Conservation (phyloP, 2,329 filamentous ascomycete genomes). For the Aspergillus sclerotialis region DNA sequence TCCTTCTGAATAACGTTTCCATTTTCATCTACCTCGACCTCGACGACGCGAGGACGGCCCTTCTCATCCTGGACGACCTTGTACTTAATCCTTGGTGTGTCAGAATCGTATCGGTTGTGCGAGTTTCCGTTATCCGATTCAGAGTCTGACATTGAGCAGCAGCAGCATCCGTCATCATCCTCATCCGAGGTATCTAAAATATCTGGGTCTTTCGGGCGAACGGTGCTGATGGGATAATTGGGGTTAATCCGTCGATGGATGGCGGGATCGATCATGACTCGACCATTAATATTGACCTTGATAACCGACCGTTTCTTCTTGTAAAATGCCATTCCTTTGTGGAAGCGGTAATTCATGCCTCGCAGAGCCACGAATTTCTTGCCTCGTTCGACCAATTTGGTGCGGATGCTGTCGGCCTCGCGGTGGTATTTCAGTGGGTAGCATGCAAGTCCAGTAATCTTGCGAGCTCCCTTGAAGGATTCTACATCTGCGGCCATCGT, state of each 20-base stretch:
- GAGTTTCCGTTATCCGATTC: conserved; percentile 29
- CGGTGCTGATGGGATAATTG: conserved; percentile 70
- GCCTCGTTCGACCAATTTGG: conserved; percentile 68
- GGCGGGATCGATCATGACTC: conserved; percentile 80
- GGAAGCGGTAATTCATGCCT: conserved; percentile 75
- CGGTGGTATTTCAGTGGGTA: conserved; percentile 78
- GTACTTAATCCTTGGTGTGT: conserved; percentile 35
- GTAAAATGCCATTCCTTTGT: conserved; percentile 77
- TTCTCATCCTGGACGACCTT: conserved; percentile 51
- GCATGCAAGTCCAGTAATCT: conserved; percentile 69
- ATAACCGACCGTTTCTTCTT: conserved; percentile 69
- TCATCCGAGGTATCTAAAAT: conserved; percentile 44
- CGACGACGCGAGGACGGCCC: conserved; percentile 45
- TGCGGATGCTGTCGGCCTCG: conserved; percentile 57
- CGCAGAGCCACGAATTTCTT: conserved; percentile 76
- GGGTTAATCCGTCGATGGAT: conserved; percentile 79
- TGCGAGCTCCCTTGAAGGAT: conserved; percentile 71
- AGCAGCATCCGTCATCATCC: conserved; percentile 36
- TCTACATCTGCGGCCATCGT: conserved; percentile 62
- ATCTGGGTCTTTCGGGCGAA: conserved; percentile 66
- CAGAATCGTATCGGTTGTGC: conserved; percentile 28
- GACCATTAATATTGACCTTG: conserved; percentile 78
- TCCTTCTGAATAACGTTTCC: conserved; percentile 50
- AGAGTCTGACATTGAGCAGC: conserved; percentile 29
- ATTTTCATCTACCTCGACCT: conserved; percentile 50